These are phyloP conservation scores for Brassica hybrid DNA, from an alignment of 441 rosid genomes.

Conservation along the genomic window DNA sequence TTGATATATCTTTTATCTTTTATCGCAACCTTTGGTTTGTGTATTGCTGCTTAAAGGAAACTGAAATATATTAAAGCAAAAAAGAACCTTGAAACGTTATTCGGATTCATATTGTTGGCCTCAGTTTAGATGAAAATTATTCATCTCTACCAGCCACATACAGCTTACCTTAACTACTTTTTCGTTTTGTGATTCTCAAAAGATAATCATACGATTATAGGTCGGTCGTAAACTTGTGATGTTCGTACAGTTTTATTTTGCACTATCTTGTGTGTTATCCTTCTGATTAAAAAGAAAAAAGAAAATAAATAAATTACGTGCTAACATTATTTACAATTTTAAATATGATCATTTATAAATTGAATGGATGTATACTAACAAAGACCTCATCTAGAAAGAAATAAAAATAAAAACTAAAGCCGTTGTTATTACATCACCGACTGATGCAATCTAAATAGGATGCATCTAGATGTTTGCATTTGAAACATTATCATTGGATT, in stretches of 20 bases:
- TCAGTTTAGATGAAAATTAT: neutral
- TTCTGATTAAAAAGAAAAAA: neutral
- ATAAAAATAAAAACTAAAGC: neutral
- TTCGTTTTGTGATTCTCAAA: too few species aligned
- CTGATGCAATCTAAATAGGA: slow-evolving; percentile 30
- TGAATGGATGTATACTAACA: too few species aligned
- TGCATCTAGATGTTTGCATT: slow-evolving; percentile 31
- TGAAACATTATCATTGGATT: slow-evolving; percentile 3
- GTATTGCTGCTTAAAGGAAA: neutral
- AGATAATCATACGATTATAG: too few species aligned
- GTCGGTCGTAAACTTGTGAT: too few species aligned
- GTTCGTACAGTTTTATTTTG: too few species aligned
- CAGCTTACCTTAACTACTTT: too few species aligned
- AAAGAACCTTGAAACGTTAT: neutral
- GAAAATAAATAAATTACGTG: neutral
- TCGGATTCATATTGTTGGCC: slow-evolving; percentile 1
- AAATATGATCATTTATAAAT: too few species aligned
- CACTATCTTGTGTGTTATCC: too few species aligned
- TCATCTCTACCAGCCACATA: neutral
- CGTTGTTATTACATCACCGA: slow-evolving; percentile 15
- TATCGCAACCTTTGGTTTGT: neutral
- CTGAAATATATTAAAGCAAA: neutral
- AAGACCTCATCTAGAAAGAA: too few species aligned
- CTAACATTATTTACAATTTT: neutral
- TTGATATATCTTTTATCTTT: neutral